Evolutionary conservation across 441 rosid genomes (phyloP), one percentile per base, ranked within the genome.

Genomic region (Gossypium lobatum): DNA sequence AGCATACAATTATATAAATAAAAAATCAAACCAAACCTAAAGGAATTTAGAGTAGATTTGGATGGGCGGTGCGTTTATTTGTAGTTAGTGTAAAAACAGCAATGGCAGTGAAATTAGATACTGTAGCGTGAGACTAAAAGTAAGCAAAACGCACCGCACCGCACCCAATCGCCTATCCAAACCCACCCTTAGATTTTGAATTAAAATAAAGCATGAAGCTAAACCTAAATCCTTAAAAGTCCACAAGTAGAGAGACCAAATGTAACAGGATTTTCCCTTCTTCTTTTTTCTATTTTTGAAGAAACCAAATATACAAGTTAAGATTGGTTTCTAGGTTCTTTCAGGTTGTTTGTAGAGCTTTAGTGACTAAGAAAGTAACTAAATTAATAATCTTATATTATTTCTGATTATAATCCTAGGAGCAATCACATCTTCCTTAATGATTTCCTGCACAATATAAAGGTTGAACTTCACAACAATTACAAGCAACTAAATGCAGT

Each of bases 281-380:
- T 34, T 34, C 1, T 31, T 6, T 6, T 1, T 6, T 34, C 8
- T 34, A 6, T 34, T 34, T 34, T 34, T 34, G 39, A 5, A 58
- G 67, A 62, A 60, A 66, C 34, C 64, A 48, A 77, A 78, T 6
- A 61, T 52, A 71, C 14, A 31, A 37, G 46, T 76, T 71, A 55
- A 14, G 54, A 58, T n/a, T 23, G 10, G 55, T 71, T 57, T 37
- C 64, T 54, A 17, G 60, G 60, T 21, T 57, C 26, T 55, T 11
- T 26, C 46, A 69, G 48, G 48, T 31, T 37, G 23, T 64, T 25
- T 6, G 46, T 21, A 67, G 71, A 67, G 39, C 52, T 48, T 26
- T 66, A 67, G 1, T 8, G 71, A 48, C 42, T 7, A 10, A 48
- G 23, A 48, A 46, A 66, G 42, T 48, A 25, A 48, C 23, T 18